phyloP scores from a whole-genome alignment of 192 early-diverging fungal genomes.

The Coemansia sp. region DNA sequence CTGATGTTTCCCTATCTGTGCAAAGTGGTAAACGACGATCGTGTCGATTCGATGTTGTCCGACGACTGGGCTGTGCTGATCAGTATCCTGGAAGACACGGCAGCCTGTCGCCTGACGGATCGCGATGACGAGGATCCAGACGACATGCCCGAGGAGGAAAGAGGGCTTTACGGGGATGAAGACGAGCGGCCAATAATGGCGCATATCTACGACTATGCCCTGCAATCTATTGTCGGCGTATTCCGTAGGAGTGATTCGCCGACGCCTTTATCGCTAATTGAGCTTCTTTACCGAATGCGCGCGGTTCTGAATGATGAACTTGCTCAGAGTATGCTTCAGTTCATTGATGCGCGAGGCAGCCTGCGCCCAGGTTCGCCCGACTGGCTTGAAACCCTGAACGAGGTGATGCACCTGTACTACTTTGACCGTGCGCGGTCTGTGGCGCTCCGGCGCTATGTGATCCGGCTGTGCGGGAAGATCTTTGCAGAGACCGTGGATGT shows the following conservation, averaged over 20 bases:
- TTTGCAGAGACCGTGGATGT: constrained; percentile 19
- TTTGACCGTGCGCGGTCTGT: constrained; percentile 48
- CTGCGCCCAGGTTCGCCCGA: constrained; percentile 30
- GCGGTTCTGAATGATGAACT: constrained; percentile 40
- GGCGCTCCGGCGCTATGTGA: constrained; percentile 35
- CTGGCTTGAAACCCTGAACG: constrained; percentile 30
- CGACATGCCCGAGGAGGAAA: constrained; percentile 9
- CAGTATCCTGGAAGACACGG: constrained; percentile 33
- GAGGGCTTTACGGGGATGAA: constrained; percentile 8
- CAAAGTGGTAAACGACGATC: constrained; percentile 47
- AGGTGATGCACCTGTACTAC: constrained; percentile 53
- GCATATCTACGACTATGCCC: constrained; percentile 36
- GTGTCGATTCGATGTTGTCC: constrained; percentile 37
- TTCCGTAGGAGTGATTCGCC: constrained; percentile 18
- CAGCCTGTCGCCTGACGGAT: constrained; percentile 26
- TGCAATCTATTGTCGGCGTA: constrained; percentile 29
- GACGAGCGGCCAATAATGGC: constrained; percentile 14
- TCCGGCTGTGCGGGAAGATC: constrained; percentile 20
- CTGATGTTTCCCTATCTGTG: constrained; percentile 53
- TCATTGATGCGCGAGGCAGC: constrained; percentile 32
- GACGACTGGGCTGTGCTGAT: constrained; percentile 48
- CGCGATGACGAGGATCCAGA: constrained; percentile 10
- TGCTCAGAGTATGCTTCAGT: constrained; percentile 38
- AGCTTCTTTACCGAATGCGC: constrained; percentile 40
- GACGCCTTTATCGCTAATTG: constrained; percentile 16